Conservation (phyloP, 1,139 yeast species). For the Saccharomyces hybrid region DNA sequence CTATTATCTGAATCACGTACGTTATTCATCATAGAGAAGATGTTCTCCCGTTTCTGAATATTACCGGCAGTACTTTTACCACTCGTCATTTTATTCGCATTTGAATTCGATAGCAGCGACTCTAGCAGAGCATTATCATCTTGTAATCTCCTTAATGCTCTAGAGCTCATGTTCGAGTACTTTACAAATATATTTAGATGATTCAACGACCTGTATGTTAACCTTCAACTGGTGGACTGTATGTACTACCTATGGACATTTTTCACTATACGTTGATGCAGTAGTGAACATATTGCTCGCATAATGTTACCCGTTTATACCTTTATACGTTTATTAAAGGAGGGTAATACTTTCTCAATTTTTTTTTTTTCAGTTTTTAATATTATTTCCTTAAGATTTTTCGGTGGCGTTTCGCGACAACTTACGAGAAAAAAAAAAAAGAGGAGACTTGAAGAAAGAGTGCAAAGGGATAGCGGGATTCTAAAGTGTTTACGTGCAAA, state of each 20-base stretch:
- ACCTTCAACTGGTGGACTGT: background rate
- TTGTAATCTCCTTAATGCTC: slow-evolving; percentile 51
- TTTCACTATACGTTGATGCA: no score
- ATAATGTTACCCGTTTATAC: background rate
- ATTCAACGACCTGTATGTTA: background rate
- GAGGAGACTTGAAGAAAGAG: background rate
- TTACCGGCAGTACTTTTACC: background rate
- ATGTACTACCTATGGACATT: background rate
- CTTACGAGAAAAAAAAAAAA: background rate
- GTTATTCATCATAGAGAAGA: slow-evolving; percentile 46
- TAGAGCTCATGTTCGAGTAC: slow-evolving; percentile 50
- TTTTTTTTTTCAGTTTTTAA: background rate
- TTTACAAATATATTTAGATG: background rate
- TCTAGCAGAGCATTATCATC: slow-evolving; percentile 34
- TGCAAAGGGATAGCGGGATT: background rate
- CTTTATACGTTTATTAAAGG: background rate
- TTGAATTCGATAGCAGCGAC: slow-evolving; percentile 15
- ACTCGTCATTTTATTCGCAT: background rate
- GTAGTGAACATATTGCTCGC: background rate
- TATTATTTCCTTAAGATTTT: background rate
- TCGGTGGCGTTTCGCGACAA: slow-evolving; percentile 1
- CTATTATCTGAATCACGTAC: slow-evolving; percentile 34
- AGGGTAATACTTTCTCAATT: background rate
- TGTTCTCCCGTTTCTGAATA: slow-evolving; percentile 33
- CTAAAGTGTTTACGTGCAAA: background rate